Percentiles rank a stretch among this genome's conserved stretches.
Evolutionary conservation across 2,329 filamentous ascomycete genomes (phyloP).

Genomic region (Calycina herbarum): DNA sequence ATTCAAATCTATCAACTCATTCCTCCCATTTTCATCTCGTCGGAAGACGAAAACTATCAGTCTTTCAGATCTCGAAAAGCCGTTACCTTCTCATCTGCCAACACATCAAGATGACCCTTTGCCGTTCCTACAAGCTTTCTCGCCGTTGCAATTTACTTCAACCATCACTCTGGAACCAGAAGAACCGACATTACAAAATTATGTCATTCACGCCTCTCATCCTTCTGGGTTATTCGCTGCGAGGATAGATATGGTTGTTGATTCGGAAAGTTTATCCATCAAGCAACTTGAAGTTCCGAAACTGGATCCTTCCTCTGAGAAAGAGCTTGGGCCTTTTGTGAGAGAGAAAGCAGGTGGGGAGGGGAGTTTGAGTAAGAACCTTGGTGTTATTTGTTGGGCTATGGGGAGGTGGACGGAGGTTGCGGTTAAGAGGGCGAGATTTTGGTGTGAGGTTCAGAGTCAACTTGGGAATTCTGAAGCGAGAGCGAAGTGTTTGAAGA

Average conservation of each 20-base stretch:
- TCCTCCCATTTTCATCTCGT: constrained; percentile 35
- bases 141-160: constrained; percentile 62
- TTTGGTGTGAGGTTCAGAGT: constrained; percentile 58
- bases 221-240: constrained; percentile 56
- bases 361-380: constrained; percentile 54
- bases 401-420: constrained; percentile 68
- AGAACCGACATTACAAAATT: constrained; percentile 48
- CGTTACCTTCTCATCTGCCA: constrained; percentile 60
- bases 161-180: constrained; percentile 44
- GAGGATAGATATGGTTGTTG: constrained; percentile 57
- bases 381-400: constrained; percentile 63
- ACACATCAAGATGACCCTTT: constrained; percentile 65
- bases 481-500: constrained; percentile 23
- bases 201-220: constrained; percentile 52
- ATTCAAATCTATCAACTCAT: constrained; percentile 34
- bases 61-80: constrained; percentile 40
- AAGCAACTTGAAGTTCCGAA: constrained; percentile 52
- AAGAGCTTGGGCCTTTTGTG: constrained; percentile 56
- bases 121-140: constrained; percentile 71
- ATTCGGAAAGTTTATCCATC: constrained; percentile 53
- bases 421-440: constrained; percentile 58
- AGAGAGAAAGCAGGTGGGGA: constrained; percentile 39
- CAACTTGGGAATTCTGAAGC: constrained; percentile 45
- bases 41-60: constrained; percentile 30
- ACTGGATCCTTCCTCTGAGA: constrained; percentile 57